phyloP scores from a whole-genome alignment of 2,329 filamentous ascomycete genomes.

The Colletotrichum plurivorum region DNA sequence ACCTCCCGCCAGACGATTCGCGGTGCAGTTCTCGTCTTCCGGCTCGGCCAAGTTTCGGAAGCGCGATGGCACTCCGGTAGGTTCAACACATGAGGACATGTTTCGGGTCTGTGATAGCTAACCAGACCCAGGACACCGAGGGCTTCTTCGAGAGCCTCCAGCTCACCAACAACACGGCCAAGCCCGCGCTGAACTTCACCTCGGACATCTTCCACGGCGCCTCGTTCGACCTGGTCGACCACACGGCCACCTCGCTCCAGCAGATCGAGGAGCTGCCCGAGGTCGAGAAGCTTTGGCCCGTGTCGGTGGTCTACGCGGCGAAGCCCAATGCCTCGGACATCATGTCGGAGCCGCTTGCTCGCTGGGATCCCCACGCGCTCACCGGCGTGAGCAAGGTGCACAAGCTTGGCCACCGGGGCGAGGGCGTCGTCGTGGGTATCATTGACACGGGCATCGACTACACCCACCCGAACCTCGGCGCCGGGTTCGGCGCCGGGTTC shows the following conservation, averaged over 20 bases:
- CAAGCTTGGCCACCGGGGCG: conserved; percentile 6
- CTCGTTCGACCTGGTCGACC: conserved; percentile 34
- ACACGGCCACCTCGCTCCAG: conserved; percentile 9
- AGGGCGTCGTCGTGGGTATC: conserved; percentile 26
- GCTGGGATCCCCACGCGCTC: conserved; percentile 25
- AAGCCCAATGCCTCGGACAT: conserved; percentile 3
- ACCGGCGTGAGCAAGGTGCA: conserved; percentile 21
- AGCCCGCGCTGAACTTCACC: conserved; percentile 32
- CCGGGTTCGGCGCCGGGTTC: conserved; percentile 65
- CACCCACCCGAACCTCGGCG: conserved; percentile 64
- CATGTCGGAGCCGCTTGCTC: neutral
- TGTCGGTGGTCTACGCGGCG: neutral
- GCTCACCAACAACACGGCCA: conserved; percentile 9
- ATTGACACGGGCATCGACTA: conserved; percentile 63
- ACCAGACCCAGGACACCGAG: conserved; percentile 3
- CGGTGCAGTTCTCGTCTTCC: neutral
- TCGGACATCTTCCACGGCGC: conserved; percentile 34
- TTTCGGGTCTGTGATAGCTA: neutral
- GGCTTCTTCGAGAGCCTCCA: conserved; percentile 27
- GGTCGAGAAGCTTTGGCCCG: conserved; percentile 16
- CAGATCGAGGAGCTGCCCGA: conserved; percentile 23
- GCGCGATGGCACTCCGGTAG: conserved; percentile 4
- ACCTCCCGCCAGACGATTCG: neutral
- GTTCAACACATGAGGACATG: neutral
- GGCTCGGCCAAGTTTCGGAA: conserved; percentile 14